Base-by-base conservation (phyloP, 2,329 filamentous ascomycete species). In the Colletotrichum tanaceti region DNA sequence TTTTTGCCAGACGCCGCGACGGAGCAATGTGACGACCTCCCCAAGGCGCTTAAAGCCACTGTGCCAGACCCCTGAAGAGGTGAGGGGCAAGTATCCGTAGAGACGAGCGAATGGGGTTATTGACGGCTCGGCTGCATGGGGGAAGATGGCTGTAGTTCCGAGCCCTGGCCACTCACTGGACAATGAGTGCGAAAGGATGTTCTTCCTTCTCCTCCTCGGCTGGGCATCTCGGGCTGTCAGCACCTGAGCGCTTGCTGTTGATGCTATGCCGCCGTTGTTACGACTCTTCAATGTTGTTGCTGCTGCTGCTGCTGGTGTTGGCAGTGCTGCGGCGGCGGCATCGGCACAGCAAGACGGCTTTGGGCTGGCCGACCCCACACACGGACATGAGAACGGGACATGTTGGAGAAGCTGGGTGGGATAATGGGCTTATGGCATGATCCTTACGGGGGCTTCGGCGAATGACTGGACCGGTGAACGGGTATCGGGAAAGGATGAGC, bases 391-490 rank as follows among this genome's bases (percentile, higher is more conserved):
- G 24, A 41, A 41, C 4, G 38, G 32, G 32, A 35, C 38, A 38
- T 11, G 43, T 43, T 59, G 47, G 46, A 58, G 53, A 35, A 47
- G 22, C 50, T 20, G 53, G 18, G 24, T 47, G 61, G 57, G 32
- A 32, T 41, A 18, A 46, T 63, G 38, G 5, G 54, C 49, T 52
- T 35, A 55, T 60, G 61, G 61, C 43, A 49, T 60, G 43, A 49
- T 55, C 35, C 39, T 59, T 41, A n/a, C 55, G 60, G 54, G 49
- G 54, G 61, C 11, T 60, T 55, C 65, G 61, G 55, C 41, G 54
- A 44, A 41, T 59, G 54, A 59, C 62, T 59, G 54, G 54, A 65
- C 59, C 61, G 54, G 55, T 32, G n/a, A 44, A 68, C 61, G 65
- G 55, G 39, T 54, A 59, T 59, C 65, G 54, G 28, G 54, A 65